Percentiles rank a stretch among this genome's conserved stretches.
Conservation (phyloP, 2,329 filamentous ascomycete genomes). For the Fusarium gaditjirri region DNA sequence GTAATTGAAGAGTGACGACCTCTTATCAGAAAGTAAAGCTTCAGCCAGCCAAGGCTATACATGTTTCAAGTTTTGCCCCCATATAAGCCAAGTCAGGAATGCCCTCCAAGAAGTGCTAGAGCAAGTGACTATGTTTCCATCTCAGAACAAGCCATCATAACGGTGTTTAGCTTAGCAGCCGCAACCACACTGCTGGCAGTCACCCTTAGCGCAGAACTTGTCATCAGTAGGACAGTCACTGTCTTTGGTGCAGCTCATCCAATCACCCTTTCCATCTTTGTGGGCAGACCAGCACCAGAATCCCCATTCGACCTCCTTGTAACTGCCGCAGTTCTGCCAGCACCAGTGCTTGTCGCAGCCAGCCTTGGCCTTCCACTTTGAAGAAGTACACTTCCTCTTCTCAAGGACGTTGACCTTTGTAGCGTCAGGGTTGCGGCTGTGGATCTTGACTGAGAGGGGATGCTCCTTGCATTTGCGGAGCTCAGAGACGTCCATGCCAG, state of each 20-base stretch:
- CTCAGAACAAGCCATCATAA: too few relatives aligned
- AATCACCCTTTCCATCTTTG: not conserved
- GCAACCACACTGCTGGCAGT: constrained; percentile 2
- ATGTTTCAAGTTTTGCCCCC: too few relatives aligned
- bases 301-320: not conserved
- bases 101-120: too few relatives aligned
- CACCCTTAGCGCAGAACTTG: not conserved
- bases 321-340: not conserved
- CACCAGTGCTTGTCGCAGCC: not conserved
- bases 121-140: too few relatives aligned
- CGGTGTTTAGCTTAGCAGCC: not conserved
- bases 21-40: too few relatives aligned
- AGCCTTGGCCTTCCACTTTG: not conserved
- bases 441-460: not conserved
- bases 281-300: not conserved
- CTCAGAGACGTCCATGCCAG: not conserved
- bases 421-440: not conserved
- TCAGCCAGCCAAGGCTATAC: too few relatives aligned
- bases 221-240: not conserved
- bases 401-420: not conserved
- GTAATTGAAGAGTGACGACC: too few relatives aligned
- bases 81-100: too few relatives aligned
- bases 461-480: not conserved
- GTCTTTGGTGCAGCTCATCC: not conserved
- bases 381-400: not conserved